Evolutionary conservation across 2,329 filamentous ascomycete genomes (phyloP).

Genomic region (Botrytis pseudocinerea): DNA sequence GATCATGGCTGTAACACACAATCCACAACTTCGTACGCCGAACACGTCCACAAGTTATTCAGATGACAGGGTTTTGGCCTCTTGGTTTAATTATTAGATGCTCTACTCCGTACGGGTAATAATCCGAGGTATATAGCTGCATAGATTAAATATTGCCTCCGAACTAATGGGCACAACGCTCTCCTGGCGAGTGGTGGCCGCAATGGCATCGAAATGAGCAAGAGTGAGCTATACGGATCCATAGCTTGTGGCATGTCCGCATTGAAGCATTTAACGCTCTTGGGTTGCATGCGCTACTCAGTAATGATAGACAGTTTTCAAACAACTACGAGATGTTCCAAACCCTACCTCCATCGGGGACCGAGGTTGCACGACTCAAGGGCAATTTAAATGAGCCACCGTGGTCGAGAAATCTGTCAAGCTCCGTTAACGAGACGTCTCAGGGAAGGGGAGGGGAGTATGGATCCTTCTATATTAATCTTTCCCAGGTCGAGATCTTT

Average conservation of each 20-base stretch:
- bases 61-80: not conserved
- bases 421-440: not conserved
- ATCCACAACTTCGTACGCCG: not conserved
- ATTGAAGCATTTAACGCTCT: not conserved
- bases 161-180: not conserved
- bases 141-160: slow-evolving; percentile 7
- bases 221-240: not conserved
- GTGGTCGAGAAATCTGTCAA: not conserved
- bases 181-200: not conserved
- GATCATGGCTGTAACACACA: slow-evolving; percentile 13
- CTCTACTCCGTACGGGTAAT: not conserved
- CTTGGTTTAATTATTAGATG: no score
- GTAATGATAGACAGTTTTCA: not conserved
- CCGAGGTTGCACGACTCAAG: slow-evolving; percentile 2
- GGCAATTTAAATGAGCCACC: not conserved
- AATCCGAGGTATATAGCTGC: not conserved
- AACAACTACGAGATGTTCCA: not conserved
- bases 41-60: not conserved
- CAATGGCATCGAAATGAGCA: slow-evolving; percentile 1
- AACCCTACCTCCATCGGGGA: not conserved
- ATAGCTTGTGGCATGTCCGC: not conserved
- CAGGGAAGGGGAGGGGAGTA: not conserved
- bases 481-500: not conserved
- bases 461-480: not conserved
- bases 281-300: not conserved